phyloP scores from a whole-genome alignment of 192 early-diverging fungal genomes.

The Funneliformis geosporum region DNA sequence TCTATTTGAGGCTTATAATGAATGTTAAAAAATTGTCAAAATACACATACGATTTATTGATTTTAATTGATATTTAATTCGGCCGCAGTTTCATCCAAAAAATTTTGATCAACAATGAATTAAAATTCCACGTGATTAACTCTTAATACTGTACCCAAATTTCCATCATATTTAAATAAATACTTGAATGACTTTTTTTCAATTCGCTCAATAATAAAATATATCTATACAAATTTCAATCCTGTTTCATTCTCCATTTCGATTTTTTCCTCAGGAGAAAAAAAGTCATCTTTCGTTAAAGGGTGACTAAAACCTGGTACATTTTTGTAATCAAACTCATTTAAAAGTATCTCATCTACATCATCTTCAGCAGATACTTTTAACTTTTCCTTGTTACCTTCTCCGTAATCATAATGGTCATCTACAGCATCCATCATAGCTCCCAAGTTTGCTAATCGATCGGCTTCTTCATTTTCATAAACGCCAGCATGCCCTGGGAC shows the following conservation, averaged over 20 bases:
- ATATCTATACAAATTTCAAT: not conserved
- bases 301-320: too few species aligned
- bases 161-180: too few species aligned
- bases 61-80: not conserved
- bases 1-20: not conserved
- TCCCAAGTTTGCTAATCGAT: slow-evolving; percentile 74
- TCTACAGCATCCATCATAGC: slow-evolving; percentile 38
- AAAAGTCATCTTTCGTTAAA: slow-evolving; percentile 1
- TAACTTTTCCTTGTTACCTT: not conserved
- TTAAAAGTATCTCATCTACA: not conserved
- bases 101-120: too few species aligned
- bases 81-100: not conserved
- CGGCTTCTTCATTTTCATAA: slow-evolving; percentile 80
- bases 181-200: too few species aligned
- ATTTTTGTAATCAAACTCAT: not conserved
- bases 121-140: too few species aligned
- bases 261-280: not conserved
- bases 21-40: not conserved
- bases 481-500: slow-evolving; percentile 74
- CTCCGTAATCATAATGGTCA: not conserved
- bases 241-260: not conserved
- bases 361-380: too few species aligned
- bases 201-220: too few species aligned
- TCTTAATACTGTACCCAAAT: too few species aligned
- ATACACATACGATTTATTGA: too few species aligned